Conservation (phyloP, 116 monocot genomes). For the Cymodocea nodosa region DNA sequence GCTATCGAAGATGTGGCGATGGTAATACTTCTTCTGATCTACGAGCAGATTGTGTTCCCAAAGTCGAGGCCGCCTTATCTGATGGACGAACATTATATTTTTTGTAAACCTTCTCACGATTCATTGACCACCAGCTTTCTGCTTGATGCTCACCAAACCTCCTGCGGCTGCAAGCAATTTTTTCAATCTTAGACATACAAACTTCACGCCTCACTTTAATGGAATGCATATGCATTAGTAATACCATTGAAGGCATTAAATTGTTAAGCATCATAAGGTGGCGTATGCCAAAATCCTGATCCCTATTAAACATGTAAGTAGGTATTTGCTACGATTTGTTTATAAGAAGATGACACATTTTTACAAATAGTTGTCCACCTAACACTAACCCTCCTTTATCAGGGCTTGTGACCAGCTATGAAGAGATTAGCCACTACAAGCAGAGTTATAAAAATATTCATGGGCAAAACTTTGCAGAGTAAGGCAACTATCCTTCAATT, state of each 20-base stretch:
- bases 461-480: too few relatives aligned
- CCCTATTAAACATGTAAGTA: too few relatives aligned
- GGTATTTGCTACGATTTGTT: too few relatives aligned
- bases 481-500: neutral
- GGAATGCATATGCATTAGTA: neutral
- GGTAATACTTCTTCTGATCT: conserved; percentile 10
- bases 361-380: too few relatives aligned
- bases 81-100: conserved; percentile 53
- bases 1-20: conserved; percentile 4
- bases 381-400: too few relatives aligned
- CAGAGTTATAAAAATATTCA: too few relatives aligned
- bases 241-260: neutral
- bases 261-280: too few relatives aligned
- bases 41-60: conserved; percentile 10
- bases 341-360: too few relatives aligned
- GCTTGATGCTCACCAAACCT: conserved; percentile 81
- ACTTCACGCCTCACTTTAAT: neutral
- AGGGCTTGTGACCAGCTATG: too few relatives aligned
- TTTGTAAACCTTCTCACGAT: conserved; percentile 56
- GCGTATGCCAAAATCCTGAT: too few relatives aligned
- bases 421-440: too few relatives aligned
- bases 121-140: conserved; percentile 76
- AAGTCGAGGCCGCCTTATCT: conserved; percentile 32
- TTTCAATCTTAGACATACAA: neutral
- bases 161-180: conserved; percentile 43